These are phyloP conservation scores for Entonaema liquescens DNA, from an alignment of 495 filamentous ascomycete species.

Conservation along the genomic window DNA sequence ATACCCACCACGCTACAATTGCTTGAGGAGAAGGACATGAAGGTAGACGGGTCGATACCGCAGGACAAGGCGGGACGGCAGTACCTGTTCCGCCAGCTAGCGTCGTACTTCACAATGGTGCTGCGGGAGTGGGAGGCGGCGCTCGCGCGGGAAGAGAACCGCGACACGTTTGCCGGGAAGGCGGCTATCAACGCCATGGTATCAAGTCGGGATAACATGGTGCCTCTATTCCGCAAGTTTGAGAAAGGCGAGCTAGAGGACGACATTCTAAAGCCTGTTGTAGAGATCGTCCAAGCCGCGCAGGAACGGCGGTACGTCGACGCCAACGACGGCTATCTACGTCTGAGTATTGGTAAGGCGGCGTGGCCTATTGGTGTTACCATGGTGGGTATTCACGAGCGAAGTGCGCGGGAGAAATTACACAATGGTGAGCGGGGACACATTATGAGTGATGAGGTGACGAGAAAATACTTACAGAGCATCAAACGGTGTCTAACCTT, in stretches of 20 bases:
- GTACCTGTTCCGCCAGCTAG: conserved; percentile 85
- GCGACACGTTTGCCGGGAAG: conserved; percentile 78
- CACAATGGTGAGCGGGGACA: conserved; percentile 92
- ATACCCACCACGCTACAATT: conserved; percentile 75
- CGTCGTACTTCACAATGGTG: conserved; percentile 93
- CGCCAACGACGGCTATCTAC: conserved; percentile 93
- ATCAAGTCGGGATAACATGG: conserved; percentile 84
- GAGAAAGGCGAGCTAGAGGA: conserved; percentile 81
- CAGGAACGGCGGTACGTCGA: conserved; percentile 93
- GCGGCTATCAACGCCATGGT: conserved; percentile 80
- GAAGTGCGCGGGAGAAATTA: conserved; percentile 91
- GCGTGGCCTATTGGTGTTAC: conserved; percentile 99
- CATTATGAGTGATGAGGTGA: conserved; percentile 96
- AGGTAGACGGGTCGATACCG: conserved; percentile 70
- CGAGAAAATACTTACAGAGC: conserved; percentile 94
- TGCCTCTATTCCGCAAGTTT: conserved; percentile 88
- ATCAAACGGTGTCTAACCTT: conserved; percentile 98
- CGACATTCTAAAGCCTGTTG: conserved; percentile 79
- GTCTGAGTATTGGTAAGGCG: conserved; percentile 96
- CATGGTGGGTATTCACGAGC: conserved; percentile 99
- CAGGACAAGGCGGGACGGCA: conserved; percentile 63
- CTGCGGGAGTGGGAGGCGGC: conserved; percentile 86
- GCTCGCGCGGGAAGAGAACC: conserved; percentile 68
- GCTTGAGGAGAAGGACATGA: conserved; percentile 87
- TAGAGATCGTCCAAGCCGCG: conserved; percentile 92